A percentile compares a stretch with the other conserved stretches of the same genome.
These are phyloP conservation scores for Botrytis porri DNA, from an alignment of 2,329 filamentous ascomycete genomes.

Conservation along the genomic window DNA sequence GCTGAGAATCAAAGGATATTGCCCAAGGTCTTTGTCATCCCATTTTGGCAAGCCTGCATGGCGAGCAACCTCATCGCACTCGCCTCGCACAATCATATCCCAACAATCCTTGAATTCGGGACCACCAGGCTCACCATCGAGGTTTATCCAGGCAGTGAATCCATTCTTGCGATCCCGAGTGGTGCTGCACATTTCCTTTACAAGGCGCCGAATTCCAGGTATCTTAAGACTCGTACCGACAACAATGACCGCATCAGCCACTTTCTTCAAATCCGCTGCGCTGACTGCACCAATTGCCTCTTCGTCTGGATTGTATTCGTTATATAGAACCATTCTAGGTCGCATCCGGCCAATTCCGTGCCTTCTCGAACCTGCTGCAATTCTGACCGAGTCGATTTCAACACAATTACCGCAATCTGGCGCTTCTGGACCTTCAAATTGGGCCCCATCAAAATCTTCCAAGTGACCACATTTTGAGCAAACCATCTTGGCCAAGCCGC, in stretches of 20 bases:
- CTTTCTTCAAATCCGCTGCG: conserved; percentile 75
- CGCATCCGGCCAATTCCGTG: conserved; percentile 88
- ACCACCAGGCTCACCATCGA: conserved; percentile 76
- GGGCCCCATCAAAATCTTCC: conserved; percentile 68
- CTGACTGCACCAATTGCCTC: conserved; percentile 94
- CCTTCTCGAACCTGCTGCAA: conserved; percentile 78
- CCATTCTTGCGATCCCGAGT: conserved; percentile 81
- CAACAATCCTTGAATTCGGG: conserved; percentile 88
- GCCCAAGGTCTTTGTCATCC: conserved; percentile 54
- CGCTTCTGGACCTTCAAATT: conserved; percentile 82
- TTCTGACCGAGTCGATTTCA: conserved; percentile 72
- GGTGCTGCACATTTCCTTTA: conserved; percentile 84
- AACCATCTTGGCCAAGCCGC: conserved; percentile 91
- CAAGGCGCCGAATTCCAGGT: conserved; percentile 83
- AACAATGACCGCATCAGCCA: conserved; percentile 89
- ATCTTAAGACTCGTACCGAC: conserved; percentile 96
- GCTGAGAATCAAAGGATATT: conserved; percentile 46
- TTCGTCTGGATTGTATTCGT: conserved; percentile 94
- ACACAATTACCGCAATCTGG: conserved; percentile 76
- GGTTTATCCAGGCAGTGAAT: conserved; percentile 91
- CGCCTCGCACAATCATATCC: conserved; percentile 84
- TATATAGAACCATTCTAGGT: conserved; percentile 94
- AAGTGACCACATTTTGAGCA: conserved; percentile 88
- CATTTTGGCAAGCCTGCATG: conserved; percentile 62
- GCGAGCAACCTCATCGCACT: conserved; percentile 82